Evolutionary conservation across 2,329 filamentous ascomycete species (phyloP), one percentile per base, ranked within the genome.

Genomic region (Cadophora sp.): DNA sequence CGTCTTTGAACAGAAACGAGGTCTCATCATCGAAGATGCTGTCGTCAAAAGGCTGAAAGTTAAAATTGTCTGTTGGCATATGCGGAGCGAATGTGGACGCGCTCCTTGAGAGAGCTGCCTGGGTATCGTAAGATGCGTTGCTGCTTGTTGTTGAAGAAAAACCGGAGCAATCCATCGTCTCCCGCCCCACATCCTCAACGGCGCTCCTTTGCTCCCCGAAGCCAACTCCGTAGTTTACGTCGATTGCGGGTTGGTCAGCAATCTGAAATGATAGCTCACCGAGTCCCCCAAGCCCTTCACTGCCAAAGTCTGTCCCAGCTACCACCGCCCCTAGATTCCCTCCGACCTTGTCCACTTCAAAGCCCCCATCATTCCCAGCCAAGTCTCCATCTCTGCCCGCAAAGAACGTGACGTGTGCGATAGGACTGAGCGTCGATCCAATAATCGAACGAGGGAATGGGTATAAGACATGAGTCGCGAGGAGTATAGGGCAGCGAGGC

Each of bases 401-500:
- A 1, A 27, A 51, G 14, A 18, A 1, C 22, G 48, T 43, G 27
- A 11, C 14, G 2, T 45, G 33, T 53, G 24, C n/a, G 48, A 53
- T 33, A 9, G 48, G 41, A 53, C 60, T 62, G 13, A 13, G 22
- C 16, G 20, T 13, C 20, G 48, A 62, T 24, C 2, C 60, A 62
- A 41, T 16, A 30, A 41, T 53, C 48, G 33, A 53, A 55, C 16
- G 13, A 45, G 60, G 36, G 16, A 36, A 55, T 53, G 60, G 48
- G 60, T 45, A 62, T 41, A 41, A 55, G 60, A 62, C 60, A 53
- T 45, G 41, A 53, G 51, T 36, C 39, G 60, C 48, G 36, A 62
- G 47, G 24, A 55, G 60, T 41, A 62, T 41, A 62, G 60, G 60
- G 36, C 60, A 62, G 30, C 60, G 48, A 62, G 33, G 33, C 60